A percentile compares a stretch with the other conserved stretches of the same genome.
Conservation (phyloP, 2,329 filamentous ascomycete genomes). For the Cladosporium sp. region DNA sequence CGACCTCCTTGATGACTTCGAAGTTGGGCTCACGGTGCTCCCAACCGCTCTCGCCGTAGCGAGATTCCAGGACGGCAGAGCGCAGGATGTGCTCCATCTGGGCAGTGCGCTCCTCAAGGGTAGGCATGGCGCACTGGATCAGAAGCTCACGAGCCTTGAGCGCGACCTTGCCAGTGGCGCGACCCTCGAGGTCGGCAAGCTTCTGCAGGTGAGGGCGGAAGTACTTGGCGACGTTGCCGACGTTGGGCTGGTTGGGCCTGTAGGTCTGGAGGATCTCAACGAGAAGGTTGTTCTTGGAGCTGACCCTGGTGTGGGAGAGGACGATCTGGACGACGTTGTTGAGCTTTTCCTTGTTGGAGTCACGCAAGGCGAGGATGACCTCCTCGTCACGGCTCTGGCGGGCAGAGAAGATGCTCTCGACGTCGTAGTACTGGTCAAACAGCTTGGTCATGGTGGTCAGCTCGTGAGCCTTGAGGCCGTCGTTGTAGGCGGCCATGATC, state of each 20-base stretch:
- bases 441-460: slow-evolving; percentile 72
- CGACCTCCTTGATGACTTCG: slow-evolving; percentile 90
- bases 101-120: slow-evolving; percentile 83
- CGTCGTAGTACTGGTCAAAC: slow-evolving; percentile 72
- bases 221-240: slow-evolving; percentile 81
- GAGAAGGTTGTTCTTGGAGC: slow-evolving; percentile 88
- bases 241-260: slow-evolving; percentile 85
- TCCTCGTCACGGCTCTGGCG: slow-evolving; percentile 84
- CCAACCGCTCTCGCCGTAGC: slow-evolving; percentile 94
- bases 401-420: slow-evolving; percentile 83
- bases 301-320: slow-evolving; percentile 86
- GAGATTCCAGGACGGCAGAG: slow-evolving; percentile 91
- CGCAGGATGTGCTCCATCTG: slow-evolving; percentile 99
- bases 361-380: slow-evolving; percentile 85
- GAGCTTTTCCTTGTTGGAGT: slow-evolving; percentile 93
- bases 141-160: slow-evolving; percentile 95
- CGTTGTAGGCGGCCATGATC: slow-evolving; percentile 72
- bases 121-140: slow-evolving; percentile 94
- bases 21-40: slow-evolving; percentile 90
- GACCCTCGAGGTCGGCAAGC: slow-evolving; percentile 85
- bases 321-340: slow-evolving; percentile 78
- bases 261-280: slow-evolving; percentile 91
- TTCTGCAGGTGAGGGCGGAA: slow-evolving; percentile 76
- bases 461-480: slow-evolving; percentile 87
- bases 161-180: slow-evolving; percentile 84